phyloP scores from a whole-genome alignment of 2,329 filamentous ascomycete species.

The Phoma sp. region DNA sequence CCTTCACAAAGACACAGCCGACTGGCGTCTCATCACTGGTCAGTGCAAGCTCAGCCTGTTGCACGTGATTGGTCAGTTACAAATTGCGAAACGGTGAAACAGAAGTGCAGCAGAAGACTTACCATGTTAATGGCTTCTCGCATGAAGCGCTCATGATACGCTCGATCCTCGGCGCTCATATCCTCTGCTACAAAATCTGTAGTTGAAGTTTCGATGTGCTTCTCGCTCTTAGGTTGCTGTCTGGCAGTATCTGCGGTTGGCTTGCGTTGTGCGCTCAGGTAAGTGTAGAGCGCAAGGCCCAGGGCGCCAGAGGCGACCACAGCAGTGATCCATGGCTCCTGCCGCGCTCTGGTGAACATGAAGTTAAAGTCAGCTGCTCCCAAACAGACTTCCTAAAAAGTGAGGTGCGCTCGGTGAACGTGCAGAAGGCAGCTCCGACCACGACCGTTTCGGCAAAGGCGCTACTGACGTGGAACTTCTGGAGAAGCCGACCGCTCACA shows the following conservation, averaged over 20 bases:
- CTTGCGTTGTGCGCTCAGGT: constrained; percentile 20
- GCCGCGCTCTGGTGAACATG: constrained; percentile 24
- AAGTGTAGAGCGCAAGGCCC: constrained; percentile 27
- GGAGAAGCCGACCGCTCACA: constrained; percentile 27
- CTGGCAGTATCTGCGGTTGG: constrained; percentile 13
- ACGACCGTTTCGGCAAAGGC: constrained; percentile 36
- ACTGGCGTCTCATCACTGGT: constrained; percentile 88
- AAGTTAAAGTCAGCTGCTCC: constrained; percentile 20
- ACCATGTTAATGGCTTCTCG: constrained; percentile 87
- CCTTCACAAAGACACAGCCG: constrained; percentile 88
- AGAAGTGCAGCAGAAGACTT: constrained; percentile 26
- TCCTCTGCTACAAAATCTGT: constrained; percentile 32
- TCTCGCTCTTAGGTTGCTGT: constrained; percentile 17
- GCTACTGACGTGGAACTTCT: constrained; percentile 43
- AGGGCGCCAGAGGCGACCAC: constrained; percentile 28
- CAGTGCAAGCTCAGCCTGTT: constrained; percentile 82
- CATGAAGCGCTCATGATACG: constrained; percentile 72
- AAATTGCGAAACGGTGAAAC: constrained; percentile 7
- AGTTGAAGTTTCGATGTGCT: constrained; percentile 35
- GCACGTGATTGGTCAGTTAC: constrained; percentile 29
- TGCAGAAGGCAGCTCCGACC: constrained; percentile 20
- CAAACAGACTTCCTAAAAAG: constrained; percentile 25
- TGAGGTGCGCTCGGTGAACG: constrained; percentile 28
- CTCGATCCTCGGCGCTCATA: constrained; percentile 48
- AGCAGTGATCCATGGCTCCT: constrained; percentile 31